Evolutionary conservation across 306 rosid genomes (phyloP).

Genomic region (Lathyrus sativus): DNA sequence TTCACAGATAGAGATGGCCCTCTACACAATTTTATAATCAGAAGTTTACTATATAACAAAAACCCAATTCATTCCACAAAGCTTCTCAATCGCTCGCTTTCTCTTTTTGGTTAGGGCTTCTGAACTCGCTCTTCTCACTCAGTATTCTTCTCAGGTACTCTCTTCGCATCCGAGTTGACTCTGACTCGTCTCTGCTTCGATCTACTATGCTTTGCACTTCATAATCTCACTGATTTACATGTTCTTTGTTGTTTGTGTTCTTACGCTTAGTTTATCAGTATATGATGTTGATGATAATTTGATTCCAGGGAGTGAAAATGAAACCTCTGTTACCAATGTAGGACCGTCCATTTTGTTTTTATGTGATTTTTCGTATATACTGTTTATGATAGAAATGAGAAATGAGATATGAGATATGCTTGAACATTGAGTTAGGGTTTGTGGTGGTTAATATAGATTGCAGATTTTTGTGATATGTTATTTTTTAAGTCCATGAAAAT

Average conservation of each 20-base stretch:
- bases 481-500: background rate
- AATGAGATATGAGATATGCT: background rate
- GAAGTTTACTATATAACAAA: too few species aligned
- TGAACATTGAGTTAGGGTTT: constrained; percentile 23
- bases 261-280: background rate
- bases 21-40: too few species aligned
- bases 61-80: background rate
- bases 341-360: background rate
- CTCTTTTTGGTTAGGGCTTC: background rate
- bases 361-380: background rate
- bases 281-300: background rate
- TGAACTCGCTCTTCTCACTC: background rate
- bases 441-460: background rate
- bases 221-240: background rate
- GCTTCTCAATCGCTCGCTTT: background rate
- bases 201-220: constrained; percentile 8
- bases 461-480: background rate
- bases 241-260: background rate
- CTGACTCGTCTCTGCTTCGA: background rate
- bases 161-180: constrained; percentile 2
- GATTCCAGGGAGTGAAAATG: constrained; percentile 7
- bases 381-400: constrained; percentile 13
- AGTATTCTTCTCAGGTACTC: constrained; percentile 3
- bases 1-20: background rate
- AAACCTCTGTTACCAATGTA: background rate